Conservation (phyloP, 106 monocot species). For the Ottelia alismoides region DNA sequence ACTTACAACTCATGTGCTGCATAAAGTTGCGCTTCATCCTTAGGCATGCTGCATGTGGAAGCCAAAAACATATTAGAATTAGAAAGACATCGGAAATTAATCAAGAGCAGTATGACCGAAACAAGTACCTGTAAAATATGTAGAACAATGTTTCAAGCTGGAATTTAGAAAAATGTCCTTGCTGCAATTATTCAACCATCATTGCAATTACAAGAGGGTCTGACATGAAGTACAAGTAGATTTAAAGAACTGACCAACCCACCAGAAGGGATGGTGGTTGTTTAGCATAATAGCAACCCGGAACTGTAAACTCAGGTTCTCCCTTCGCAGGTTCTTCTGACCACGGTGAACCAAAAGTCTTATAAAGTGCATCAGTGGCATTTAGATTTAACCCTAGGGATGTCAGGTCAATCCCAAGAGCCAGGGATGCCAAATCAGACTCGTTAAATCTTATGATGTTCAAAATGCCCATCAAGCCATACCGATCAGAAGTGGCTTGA, state of each 20-base stretch:
- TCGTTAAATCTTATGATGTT: constrained; percentile 68
- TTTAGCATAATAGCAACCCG: constrained; percentile 64
- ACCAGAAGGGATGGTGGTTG: constrained; percentile 51
- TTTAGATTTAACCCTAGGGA: constrained; percentile 78
- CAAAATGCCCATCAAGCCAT: constrained; percentile 67
- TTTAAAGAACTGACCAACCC: constrained; percentile 4
- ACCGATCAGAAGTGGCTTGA: constrained; percentile 36
- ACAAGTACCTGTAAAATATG: constrained; percentile 70
- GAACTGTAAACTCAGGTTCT: constrained; percentile 65
- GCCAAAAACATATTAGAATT: neutral
- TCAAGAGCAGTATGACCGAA: neutral
- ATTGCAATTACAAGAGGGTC: neutral
- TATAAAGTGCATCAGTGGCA: constrained; percentile 62
- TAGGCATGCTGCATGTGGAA: constrained; percentile 72
- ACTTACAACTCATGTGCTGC: constrained; percentile 67
- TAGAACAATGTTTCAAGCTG: constrained; percentile 61
- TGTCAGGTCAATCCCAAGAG: constrained; percentile 83
- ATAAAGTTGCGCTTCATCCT: constrained; percentile 88
- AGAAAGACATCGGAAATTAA: neutral
- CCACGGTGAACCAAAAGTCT: constrained; percentile 89
- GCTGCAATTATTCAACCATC: constrained; percentile 16
- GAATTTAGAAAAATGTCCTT: constrained; percentile 57
- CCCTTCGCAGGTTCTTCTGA: constrained; percentile 66
- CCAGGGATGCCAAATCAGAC: constrained; percentile 67
- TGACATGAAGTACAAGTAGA: neutral